Base-by-base conservation (phyloP, 2,329 filamentous ascomycete genomes). In the Thelonectria discophora region DNA sequence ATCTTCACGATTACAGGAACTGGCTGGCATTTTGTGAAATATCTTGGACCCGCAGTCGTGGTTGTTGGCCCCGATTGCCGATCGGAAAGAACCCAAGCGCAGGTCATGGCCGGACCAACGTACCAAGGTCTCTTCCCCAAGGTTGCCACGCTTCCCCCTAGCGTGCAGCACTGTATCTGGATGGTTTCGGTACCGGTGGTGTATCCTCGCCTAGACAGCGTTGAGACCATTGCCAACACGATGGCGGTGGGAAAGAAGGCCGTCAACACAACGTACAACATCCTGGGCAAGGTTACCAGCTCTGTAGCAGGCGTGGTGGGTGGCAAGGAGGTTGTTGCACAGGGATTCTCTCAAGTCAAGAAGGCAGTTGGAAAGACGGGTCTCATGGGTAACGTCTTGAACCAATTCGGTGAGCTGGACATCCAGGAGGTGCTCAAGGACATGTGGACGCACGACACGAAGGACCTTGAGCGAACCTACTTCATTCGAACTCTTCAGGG, bases 1-100 rank as follows among this genome's bases (percentile, higher is more conserved):
- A 86, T 99, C 6, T 99, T 99, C 79, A 98, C 94, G 1, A 90
- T 99, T 57, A 98, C 95, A 0, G 94, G 95, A n/a, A 91, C 91
- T 18, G 95, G 95, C 8, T 99, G 95, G 95, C 95, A 99, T 77
- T 99, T 98, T 76, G 88, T 99, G 78, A 99, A 99, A 78, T 97
- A 91, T 71, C 86, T 99, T 6, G 95, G 95, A 0, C 95, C 95
- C 1, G 92, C 92, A 5, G 89, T 99, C 12, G 93, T 93, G 0
- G 90, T 97, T 1, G 90, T 97, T 52, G 95, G 94, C 0, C 90
- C 92, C 2, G 95, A 99, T 76, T 94, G 93, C 69, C 88, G 95
- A 54, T 97, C 94, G 5, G 95, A 99, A 78, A 84, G 95, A 53
- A 97, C 91, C 55, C 92, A 93, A 63, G 89, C 90, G 63, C 93